phyloP scores from a whole-genome alignment of 305 asterid genomes.

The Striga hermonthica region DNA sequence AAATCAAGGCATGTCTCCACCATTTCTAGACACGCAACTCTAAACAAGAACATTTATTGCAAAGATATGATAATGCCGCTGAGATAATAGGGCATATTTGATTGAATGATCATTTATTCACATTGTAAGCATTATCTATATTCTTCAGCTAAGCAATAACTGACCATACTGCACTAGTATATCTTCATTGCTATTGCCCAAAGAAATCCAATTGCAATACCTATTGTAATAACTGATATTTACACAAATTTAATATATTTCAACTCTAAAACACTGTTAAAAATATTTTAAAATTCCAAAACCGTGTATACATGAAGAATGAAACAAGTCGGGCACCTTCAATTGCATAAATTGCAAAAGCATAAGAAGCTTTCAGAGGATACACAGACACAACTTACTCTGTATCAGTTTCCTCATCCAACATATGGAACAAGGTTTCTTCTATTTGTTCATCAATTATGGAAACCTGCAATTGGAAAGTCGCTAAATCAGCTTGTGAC shows the following conservation, averaged over 20 bases:
- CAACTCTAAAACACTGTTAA: too few species aligned
- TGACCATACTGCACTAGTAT: too few species aligned
- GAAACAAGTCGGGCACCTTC: conserved; percentile 6
- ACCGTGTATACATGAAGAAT: not conserved
- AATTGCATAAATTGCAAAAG: conserved; percentile 22
- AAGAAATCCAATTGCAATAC: too few species aligned
- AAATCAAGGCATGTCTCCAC: not conserved
- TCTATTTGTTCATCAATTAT: conserved; percentile 84
- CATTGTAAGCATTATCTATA: not conserved
- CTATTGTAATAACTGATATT: too few species aligned
- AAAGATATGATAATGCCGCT: not conserved
- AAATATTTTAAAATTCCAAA: too few species aligned
- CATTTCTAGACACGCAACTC: not conserved
- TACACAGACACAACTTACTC: conserved; percentile 59
- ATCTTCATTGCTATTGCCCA: too few species aligned
- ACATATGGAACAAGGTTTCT: conserved; percentile 89
- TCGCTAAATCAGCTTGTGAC: conserved; percentile 25
- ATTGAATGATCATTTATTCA: not conserved
- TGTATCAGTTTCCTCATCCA: conserved; percentile 95
- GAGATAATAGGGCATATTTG: not conserved
- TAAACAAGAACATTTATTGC: not conserved
- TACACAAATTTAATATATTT: too few species aligned
- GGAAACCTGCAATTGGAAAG: conserved; percentile 53
- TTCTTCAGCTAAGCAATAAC: not conserved
- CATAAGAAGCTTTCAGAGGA: conserved; percentile 22